Conservation (phyloP, 345 rosid species). For the Eucalyptus virginea region DNA sequence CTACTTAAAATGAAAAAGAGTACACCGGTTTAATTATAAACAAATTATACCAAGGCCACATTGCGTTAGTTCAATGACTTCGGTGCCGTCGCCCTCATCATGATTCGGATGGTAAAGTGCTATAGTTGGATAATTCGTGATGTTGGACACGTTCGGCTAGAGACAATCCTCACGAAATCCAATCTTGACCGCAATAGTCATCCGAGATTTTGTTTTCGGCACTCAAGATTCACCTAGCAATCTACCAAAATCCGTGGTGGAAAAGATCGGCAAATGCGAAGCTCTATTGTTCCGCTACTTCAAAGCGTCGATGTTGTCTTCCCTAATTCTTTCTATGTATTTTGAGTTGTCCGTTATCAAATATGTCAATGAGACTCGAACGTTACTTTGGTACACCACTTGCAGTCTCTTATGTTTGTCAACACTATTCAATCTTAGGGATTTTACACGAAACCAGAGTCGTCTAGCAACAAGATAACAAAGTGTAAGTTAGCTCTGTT, state of each 20-base stretch:
- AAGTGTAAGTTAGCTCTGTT: not conserved
- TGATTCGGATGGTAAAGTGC: not conserved
- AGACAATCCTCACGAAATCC: not conserved
- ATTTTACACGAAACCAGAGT: not conserved
- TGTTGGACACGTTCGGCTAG: not conserved
- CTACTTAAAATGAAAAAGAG: not conserved
- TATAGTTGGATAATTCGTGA: not conserved
- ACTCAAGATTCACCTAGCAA: not conserved
- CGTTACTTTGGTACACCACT: not conserved
- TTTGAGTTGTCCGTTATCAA: not conserved
- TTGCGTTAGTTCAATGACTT: not conserved
- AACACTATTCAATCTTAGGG: not conserved
- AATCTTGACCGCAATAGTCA: not conserved
- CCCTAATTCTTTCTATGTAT: not conserved
- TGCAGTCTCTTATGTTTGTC: not conserved
- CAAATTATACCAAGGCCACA: not conserved
- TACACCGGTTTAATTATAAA: not conserved
- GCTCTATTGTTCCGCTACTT: not conserved
- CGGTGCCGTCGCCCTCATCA: not conserved
- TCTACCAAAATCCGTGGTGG: not conserved
- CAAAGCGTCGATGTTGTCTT: not conserved
- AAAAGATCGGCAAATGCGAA: not conserved
- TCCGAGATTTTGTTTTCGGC: not conserved
- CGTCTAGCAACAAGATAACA: too few species aligned
- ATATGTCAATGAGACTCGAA: not conserved